Conservation (phyloP, 2,329 filamentous ascomycete species). For the Dothideomycetidae sp. region DNA sequence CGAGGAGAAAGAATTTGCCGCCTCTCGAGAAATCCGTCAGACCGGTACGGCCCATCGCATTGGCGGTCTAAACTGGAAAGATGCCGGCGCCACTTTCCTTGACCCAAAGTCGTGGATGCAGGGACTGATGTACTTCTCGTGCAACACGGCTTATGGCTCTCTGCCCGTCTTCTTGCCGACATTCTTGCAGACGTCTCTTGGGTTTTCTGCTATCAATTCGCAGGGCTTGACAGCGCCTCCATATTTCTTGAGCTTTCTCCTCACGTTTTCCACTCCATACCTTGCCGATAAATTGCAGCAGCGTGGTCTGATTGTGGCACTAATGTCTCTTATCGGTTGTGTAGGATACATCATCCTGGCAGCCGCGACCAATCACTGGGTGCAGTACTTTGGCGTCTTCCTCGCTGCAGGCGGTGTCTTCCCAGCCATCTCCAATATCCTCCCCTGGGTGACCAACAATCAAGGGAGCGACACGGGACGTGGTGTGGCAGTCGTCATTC, state of each 20-base stretch:
- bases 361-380: constrained; percentile 35
- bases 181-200: constrained; percentile 40
- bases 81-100: constrained; percentile 35
- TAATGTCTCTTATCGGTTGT: constrained; percentile 42
- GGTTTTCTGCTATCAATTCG: constrained; percentile 50
- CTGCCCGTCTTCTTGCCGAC: constrained; percentile 31
- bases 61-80: constrained; percentile 30
- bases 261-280: constrained; percentile 45
- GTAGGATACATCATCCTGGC: constrained; percentile 53
- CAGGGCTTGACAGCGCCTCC: constrained; percentile 61
- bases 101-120: constrained; percentile 19
- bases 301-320: constrained; percentile 45
- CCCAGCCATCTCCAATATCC: constrained; percentile 16
- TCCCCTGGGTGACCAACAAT: constrained; percentile 17
- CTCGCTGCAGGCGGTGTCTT: constrained; percentile 17
- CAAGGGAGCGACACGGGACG: constrained; percentile 15
- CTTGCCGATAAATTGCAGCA: constrained; percentile 52
- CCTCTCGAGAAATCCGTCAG: constrained; percentile 38
- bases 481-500: constrained; percentile 12
- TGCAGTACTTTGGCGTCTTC: constrained; percentile 31
- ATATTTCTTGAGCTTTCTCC: constrained; percentile 51
- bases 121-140: constrained; percentile 43
- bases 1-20: constrained; percentile 45
- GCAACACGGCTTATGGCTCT: constrained; percentile 50
- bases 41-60: constrained; percentile 32